Evolutionary conservation across 2,329 filamentous ascomycete species (phyloP).

Genomic region (Fusarium coffeatum): DNA sequence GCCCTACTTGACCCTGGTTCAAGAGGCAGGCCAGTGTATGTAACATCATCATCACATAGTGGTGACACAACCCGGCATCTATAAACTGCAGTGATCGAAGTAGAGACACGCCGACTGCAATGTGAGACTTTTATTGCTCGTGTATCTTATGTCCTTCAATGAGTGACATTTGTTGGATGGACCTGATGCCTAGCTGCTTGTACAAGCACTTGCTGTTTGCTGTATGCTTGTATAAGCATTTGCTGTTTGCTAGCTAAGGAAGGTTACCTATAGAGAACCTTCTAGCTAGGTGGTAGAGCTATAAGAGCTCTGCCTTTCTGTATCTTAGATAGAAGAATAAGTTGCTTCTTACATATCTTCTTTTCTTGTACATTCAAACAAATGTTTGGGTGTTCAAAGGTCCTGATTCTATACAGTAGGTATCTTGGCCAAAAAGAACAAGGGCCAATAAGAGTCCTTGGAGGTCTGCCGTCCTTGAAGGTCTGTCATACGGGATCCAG

Average conservation of each 20-base stretch:
- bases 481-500: background rate
- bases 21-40: constrained; percentile 1
- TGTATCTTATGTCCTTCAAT: background rate
- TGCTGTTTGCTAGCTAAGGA: no score
- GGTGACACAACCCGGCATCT: constrained; percentile 21
- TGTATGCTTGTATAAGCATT: no score
- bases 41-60: constrained; percentile 30
- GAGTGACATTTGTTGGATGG: background rate
- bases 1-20: constrained; percentile 13
- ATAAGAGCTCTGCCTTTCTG: no score
- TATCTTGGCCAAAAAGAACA: background rate
- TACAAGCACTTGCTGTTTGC: no score
- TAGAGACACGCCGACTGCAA: background rate
- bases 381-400: background rate
- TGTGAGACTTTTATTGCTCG: background rate
- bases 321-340: no score
- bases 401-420: background rate
- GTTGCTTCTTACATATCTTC: no score
- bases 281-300: no score
- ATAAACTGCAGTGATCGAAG: background rate
- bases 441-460: background rate
- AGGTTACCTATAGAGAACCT: no score
- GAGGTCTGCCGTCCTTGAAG: background rate
- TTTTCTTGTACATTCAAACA: no score
- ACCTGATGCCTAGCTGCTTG: no score